Conservation (phyloP, 1,284 basidiomycete species). For the Tilletia indica region DNA sequence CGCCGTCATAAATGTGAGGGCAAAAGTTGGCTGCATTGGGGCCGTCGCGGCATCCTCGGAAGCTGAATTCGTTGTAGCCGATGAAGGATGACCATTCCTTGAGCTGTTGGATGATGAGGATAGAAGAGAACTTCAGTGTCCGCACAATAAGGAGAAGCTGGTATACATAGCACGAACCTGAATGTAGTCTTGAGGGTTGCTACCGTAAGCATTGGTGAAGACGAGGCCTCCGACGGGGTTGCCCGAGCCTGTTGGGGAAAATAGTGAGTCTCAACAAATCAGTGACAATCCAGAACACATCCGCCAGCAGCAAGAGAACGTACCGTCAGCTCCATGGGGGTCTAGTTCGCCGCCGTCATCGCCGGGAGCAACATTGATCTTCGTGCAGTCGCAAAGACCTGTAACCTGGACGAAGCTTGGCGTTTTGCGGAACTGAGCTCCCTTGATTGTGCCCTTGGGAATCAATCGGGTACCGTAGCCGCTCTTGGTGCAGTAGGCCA, state of each 20-base stretch:
- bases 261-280: no score
- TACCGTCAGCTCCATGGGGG: constrained; percentile 42
- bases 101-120: not conserved
- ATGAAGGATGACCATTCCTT: constrained; percentile 36
- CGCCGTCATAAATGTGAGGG: constrained; percentile 40
- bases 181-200: constrained; percentile 25
- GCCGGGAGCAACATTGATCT: constrained; percentile 49
- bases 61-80: constrained; percentile 34
- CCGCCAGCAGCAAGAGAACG: not conserved
- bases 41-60: constrained; percentile 37
- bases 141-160: no score
- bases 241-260: constrained; percentile 28
- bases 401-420: constrained; percentile 20
- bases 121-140: no score
- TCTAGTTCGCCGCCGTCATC: constrained; percentile 55
- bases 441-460: constrained; percentile 71
- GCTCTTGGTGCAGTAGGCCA: constrained; percentile 69
- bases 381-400: constrained; percentile 54
- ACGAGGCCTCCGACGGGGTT: constrained; percentile 43
- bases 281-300: no score
- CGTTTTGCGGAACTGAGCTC: constrained; percentile 67
- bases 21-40: constrained; percentile 29
- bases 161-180: not conserved
- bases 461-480: constrained; percentile 67
- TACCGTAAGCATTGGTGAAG: constrained; percentile 30